Conservation (phyloP, 768 basidiomycete species). For the Amylocystis lapponica region DNA sequence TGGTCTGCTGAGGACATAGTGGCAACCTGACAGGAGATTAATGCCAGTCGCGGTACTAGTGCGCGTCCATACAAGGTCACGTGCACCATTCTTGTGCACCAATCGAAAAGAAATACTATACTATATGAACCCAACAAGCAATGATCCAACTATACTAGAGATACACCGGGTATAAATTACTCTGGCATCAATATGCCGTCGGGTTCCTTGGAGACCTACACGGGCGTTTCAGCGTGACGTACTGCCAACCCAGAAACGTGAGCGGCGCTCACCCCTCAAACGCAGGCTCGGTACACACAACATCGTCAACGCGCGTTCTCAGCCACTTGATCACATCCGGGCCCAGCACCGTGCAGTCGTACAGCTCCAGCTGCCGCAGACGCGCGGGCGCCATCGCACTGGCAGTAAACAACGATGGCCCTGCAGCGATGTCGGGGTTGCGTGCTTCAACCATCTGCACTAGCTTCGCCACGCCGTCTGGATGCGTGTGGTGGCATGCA, state of each 20-base stretch:
- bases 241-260: conserved; percentile 9
- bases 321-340: conserved; percentile 70
- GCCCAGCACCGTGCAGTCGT: conserved; percentile 61
- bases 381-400: conserved; percentile 47
- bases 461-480: conserved; percentile 59
- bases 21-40: too few relatives aligned
- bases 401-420: conserved; percentile 26
- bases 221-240: too few relatives aligned
- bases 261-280: conserved; percentile 34
- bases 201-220: too few relatives aligned
- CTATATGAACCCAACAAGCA: too few relatives aligned
- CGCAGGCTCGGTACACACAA: conserved; percentile 54
- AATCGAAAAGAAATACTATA: too few relatives aligned
- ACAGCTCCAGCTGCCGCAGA: conserved; percentile 53
- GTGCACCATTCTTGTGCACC: too few relatives aligned
- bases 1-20: too few relatives aligned
- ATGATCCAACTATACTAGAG: too few relatives aligned
- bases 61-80: too few relatives aligned
- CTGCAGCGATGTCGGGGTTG: conserved; percentile 46
- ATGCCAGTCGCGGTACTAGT: too few relatives aligned
- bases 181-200: too few relatives aligned
- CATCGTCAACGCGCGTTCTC: conserved; percentile 52
- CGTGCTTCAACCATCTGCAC: conserved; percentile 68
- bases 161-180: too few relatives aligned
- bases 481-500: conserved; percentile 58